These are phyloP conservation scores for Trametes maxima DNA, from an alignment of 768 basidiomycete species.

Conservation along the genomic window DNA sequence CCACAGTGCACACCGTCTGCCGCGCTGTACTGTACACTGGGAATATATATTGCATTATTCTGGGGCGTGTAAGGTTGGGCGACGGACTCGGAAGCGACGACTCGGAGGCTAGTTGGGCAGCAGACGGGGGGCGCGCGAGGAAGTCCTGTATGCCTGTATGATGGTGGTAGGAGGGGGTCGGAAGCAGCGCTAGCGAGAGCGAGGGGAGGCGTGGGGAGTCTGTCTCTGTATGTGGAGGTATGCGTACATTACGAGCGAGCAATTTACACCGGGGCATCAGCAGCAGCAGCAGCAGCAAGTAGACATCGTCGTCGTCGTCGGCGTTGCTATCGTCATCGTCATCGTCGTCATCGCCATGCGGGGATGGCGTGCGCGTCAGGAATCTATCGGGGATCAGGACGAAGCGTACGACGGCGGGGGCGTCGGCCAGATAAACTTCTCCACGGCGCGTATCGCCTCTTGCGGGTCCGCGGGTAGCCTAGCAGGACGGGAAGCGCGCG, in stretches of 20 bases:
- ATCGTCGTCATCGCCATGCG: too few relatives aligned
- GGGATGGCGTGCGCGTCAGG: neutral
- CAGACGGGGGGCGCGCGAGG: too few relatives aligned
- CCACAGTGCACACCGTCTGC: too few relatives aligned
- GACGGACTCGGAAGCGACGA: too few relatives aligned
- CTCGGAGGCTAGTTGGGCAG: too few relatives aligned
- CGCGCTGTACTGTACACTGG: too few relatives aligned
- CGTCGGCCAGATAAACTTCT: slow-evolving; percentile 76
- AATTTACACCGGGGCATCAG: neutral
- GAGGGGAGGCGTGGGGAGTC: neutral
- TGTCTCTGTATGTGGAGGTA: slow-evolving; percentile 3
- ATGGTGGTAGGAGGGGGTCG: too few relatives aligned
- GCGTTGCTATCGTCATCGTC: too few relatives aligned
- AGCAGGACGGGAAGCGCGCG: neutral
- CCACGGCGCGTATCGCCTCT: slow-evolving; percentile 64
- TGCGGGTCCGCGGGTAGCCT: slow-evolving; percentile 75
- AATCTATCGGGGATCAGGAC: neutral
- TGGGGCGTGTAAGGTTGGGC: too few relatives aligned
- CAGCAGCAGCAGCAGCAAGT: neutral
- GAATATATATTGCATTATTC: too few relatives aligned
- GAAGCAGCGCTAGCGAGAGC: too few relatives aligned
- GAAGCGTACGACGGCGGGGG: slow-evolving; percentile 18
- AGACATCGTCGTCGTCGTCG: neutral
- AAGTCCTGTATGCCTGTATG: too few relatives aligned
- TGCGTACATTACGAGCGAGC: slow-evolving; percentile 16